phyloP scores from a whole-genome alignment of 139 green algal genomes.

The Coelastrella sp. region DNA sequence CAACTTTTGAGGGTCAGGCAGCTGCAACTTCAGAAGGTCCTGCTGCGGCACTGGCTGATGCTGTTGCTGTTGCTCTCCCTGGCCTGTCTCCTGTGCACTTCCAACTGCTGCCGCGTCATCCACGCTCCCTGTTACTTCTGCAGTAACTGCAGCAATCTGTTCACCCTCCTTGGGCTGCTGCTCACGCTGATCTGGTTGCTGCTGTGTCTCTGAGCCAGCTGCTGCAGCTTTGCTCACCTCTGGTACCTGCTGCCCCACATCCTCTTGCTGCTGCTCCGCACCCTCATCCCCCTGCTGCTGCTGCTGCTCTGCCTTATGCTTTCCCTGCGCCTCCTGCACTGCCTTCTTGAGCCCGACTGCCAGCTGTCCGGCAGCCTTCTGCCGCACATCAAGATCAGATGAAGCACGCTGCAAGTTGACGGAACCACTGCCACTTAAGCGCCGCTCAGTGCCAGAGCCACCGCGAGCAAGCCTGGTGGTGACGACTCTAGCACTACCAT shows the following conservation, averaged over 20 bases:
- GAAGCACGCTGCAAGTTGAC: background rate
- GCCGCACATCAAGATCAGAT: constrained; percentile 53
- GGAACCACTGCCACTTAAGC: constrained; percentile 2
- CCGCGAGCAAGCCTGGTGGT: background rate
- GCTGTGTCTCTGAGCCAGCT: background rate
- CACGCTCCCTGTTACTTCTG: background rate
- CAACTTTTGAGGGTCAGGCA: constrained; percentile 41
- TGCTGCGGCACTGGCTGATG: constrained; percentile 4
- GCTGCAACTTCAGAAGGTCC: constrained; percentile 33
- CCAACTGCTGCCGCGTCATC: background rate
- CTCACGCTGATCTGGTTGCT: background rate
- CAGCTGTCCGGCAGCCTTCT: constrained; percentile 44
- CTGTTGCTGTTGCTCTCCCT: background rate
- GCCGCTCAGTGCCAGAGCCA: background rate
- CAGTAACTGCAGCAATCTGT: constrained; percentile 15
- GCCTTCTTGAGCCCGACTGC: constrained; percentile 42
- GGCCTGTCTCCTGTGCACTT: background rate
- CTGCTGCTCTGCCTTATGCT: constrained; percentile 22
- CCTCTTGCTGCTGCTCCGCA: background rate
- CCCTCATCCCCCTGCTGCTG: background rate
- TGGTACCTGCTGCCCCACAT: constrained; percentile 21
- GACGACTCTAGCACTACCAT: background rate
- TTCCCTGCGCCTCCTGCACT: constrained; percentile 14
- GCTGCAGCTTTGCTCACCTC: background rate
- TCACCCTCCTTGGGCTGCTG: background rate